Base-by-base conservation (phyloP, 1,284 basidiomycete genomes). In the Microbotryomycetes sp. region DNA sequence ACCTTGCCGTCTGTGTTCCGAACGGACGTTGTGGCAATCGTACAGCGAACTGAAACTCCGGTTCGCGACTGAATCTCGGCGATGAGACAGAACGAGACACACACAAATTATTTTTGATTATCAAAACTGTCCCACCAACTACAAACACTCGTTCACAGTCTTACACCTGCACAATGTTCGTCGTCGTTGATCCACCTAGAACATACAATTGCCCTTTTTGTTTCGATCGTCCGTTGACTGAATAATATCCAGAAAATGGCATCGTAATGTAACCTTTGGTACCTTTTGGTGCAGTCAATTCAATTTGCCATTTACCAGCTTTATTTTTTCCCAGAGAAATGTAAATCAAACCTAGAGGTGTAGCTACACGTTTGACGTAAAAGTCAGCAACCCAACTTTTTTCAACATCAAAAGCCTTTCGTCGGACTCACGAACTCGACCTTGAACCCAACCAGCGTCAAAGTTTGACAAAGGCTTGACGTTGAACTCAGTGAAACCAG, bases 201-300 rank as follows among this genome's bases (percentile, higher is more conserved):
- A 42, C 36, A 19, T 12, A 42, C 36, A 42, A 42, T 19, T 42
- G 36, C 12, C 36, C 36, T 19, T 42, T 42, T 9, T 19, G 36
- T 42, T 42, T 9, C 12, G 36, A 9, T 42, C 19, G 36, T 9
- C 36, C 36, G 36, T 42, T 42, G 19, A 42, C 36, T 12, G 36
- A 42, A 19, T 42, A 42, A 9, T 42, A 12, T 9, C 36, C 36
- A 9, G 36, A 42, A 19, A 42, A 42, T 19, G 36, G 36, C 36
- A 42, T 42, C 36, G 36, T 42, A 19, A 42, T 19, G 36, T 42
- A 42, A 42, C 36, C 36, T 19, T 42, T 42, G 9, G 36, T 42
- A 5, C 57, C 57, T 42, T 58, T 53, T 3, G 58, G 58, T 28
- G 58, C 58, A 16, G 47, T 54, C 19, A 59, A 46, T 19, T 50